Evolutionary conservation across 108 stramenopile species (phyloP).

Genomic region (Cyclotella atomus): DNA sequence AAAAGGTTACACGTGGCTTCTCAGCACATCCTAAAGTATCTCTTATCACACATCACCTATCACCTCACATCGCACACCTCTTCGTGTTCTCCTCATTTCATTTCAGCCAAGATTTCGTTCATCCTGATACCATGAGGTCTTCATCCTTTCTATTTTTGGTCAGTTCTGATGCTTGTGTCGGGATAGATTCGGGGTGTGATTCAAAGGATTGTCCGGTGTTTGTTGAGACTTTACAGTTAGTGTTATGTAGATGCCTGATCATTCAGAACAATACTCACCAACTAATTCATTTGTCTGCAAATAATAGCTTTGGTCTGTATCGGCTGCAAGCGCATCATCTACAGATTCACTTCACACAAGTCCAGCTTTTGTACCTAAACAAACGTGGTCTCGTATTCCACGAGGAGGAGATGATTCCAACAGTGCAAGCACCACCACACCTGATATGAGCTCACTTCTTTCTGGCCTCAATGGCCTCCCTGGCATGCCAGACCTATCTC

Average conservation of each 20-base stretch:
- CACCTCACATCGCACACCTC: too few relatives aligned
- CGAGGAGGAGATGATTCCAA: constrained; percentile 20
- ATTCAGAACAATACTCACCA: too few relatives aligned
- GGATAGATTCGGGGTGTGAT: neutral
- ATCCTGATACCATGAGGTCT: too few relatives aligned
- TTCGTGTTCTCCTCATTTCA: too few relatives aligned
- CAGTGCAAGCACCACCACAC: constrained; percentile 7
- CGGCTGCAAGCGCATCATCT: constrained; percentile 2
- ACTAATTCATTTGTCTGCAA: too few relatives aligned
- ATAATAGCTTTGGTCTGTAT: neutral
- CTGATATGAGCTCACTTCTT: constrained; percentile 34
- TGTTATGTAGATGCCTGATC: too few relatives aligned
- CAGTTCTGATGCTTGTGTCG: neutral
- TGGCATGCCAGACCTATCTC: constrained; percentile 36
- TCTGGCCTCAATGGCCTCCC: constrained; percentile 17
- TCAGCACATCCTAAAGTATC: too few relatives aligned
- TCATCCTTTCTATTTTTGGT: constrained; percentile 13
- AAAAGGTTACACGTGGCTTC: constrained; percentile 1
- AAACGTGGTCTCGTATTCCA: constrained; percentile 7
- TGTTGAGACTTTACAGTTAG: too few relatives aligned
- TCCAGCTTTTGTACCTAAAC: neutral
- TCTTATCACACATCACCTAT: too few relatives aligned
- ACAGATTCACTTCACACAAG: neutral
- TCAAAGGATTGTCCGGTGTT: too few relatives aligned
- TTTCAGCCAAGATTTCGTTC: too few relatives aligned